Evolutionary conservation across 331 rosid genomes (phyloP), one percentile per base, ranked within the genome.

Genomic region (Pyracantha coccinea): DNA sequence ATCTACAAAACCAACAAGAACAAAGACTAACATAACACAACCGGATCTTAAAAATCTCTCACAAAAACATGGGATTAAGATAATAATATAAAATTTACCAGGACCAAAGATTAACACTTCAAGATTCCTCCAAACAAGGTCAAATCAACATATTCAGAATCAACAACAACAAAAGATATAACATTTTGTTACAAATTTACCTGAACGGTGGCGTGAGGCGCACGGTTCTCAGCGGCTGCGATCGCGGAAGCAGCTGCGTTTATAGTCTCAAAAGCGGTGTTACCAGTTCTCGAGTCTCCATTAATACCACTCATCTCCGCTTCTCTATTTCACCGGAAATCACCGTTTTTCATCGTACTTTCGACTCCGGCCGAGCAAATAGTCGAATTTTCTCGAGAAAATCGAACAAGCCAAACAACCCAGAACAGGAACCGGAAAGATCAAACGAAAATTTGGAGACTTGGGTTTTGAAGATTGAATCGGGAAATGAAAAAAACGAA

Each of bases 191-290:
- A 33, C 38, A 35, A 27, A 38, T 6, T 68, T 80, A 92, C 99
- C 96, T 85, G 89, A 33, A 74, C 65, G 66, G 87, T 19, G 71
- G 87, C 86, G 74, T 83, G 96, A 68, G 83, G 89, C 76, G 64
- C 65, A 78, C 91, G 97, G 78, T 83, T 83, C 28, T 89, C 97
- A 3, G 88, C 80, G n/a, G 90, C 70, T 10, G 91, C 92, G 73
- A 95, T 92, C 71, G 87, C 97, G 67, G 87, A 81, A 16, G 99
- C 99, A 57, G 98, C 99, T 66, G 99, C 98, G 91, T 86, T 90
- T 13, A 95, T 89, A 68, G 97, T 95, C 17, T 90, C 92, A 54
- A 92, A 74, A 74, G 98, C 80, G 85, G 75, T 90, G 84, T 69
- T 78, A 17, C 68, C 68, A 63, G 78, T 76, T 79, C 87, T 76